Evolutionary conservation across 208 protist species (phyloP).

Genomic region (Hexamita inflata): DNA sequence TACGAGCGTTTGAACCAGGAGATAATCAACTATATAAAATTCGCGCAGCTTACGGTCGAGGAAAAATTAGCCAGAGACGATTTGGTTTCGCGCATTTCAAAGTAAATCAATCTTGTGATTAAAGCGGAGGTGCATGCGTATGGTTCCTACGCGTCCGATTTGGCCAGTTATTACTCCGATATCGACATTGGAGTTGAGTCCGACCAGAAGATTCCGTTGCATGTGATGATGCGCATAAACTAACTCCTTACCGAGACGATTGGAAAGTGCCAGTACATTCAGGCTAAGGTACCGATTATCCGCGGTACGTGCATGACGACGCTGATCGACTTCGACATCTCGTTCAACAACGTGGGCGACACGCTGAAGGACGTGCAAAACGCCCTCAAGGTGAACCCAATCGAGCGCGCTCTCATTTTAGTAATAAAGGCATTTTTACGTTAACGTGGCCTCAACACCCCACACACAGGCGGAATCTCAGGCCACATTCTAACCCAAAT

Average conservation of each 20-base stretch:
- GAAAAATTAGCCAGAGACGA: too few species aligned
- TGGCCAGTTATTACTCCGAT: neutral
- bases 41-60: too few species aligned
- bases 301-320: neutral
- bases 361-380: neutral
- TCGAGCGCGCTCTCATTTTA: neutral
- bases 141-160: neutral
- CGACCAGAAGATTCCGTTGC: too few species aligned
- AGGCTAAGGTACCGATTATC: neutral
- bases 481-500: neutral
- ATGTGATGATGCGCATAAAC: too few species aligned
- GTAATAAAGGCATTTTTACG: neutral
- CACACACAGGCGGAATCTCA: neutral
- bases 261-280: neutral
- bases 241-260: too few species aligned
- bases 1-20: too few species aligned
- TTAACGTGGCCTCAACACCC: neutral
- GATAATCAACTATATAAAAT: too few species aligned
- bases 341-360: too few species aligned
- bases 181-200: neutral
- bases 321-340: neutral
- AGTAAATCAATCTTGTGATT: too few species aligned
- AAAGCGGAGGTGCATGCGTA: neutral
- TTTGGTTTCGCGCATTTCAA: too few species aligned
- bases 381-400: neutral